Percentiles rank a stretch among this genome's conserved stretches.
phyloP scores from a whole-genome alignment of 2,329 filamentous ascomycete species.

The Ophiostoma australiae region DNA sequence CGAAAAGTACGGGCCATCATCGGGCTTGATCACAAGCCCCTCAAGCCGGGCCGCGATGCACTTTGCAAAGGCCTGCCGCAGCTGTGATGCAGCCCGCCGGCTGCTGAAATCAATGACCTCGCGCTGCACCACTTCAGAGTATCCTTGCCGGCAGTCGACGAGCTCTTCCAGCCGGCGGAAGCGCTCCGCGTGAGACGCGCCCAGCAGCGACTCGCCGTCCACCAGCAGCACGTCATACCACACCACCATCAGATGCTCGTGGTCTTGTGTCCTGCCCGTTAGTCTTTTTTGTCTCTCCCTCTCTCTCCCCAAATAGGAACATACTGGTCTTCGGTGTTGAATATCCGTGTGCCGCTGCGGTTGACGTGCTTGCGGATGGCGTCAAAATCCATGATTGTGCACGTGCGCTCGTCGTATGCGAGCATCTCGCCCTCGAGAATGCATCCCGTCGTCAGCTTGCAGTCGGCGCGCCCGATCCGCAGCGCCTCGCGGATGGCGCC shows the following conservation, averaged over 20 bases:
- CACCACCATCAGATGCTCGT: conserved; percentile 58
- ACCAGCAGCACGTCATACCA: conserved; percentile 56
- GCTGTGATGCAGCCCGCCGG: conserved; percentile 45
- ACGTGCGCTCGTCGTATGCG: conserved; percentile 63
- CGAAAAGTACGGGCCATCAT: conserved; percentile 71
- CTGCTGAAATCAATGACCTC: conserved; percentile 62
- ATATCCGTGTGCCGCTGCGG: conserved; percentile 55
- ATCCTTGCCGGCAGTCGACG: conserved; percentile 50
- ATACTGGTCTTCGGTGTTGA: background rate
- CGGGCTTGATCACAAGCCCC: conserved; percentile 75
- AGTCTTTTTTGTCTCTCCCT: background rate
- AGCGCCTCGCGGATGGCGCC: conserved; percentile 61
- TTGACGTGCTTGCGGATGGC: conserved; percentile 76
- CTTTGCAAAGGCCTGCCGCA: conserved; percentile 62
- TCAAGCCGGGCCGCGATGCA: conserved; percentile 65
- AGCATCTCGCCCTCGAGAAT: conserved; percentile 82
- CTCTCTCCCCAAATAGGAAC: background rate
- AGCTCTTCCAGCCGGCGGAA: conserved; percentile 56
- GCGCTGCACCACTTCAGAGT: conserved; percentile 62
- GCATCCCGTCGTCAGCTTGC: conserved; percentile 58
- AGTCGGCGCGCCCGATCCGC: conserved; percentile 52
- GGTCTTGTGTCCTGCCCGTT: conserved; percentile 17
- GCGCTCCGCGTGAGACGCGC: conserved; percentile 52
- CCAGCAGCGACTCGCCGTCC: conserved; percentile 50
- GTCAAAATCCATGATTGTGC: conserved; percentile 68